Conservation (phyloP, 257 asterid genomes). For the Przewalskia tangutica region DNA sequence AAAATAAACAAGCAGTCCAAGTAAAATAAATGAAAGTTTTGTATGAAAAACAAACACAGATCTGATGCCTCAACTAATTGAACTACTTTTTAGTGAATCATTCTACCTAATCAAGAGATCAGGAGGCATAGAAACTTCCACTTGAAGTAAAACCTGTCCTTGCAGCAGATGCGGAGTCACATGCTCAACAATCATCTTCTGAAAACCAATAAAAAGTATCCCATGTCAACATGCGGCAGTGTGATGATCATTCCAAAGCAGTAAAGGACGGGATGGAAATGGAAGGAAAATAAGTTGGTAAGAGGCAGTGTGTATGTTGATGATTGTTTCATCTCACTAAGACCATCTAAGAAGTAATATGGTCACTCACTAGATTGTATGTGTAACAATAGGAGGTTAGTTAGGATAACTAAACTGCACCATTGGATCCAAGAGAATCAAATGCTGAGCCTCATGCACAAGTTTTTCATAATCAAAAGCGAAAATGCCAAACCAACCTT, state of each 20-base stretch:
- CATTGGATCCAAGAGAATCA: neutral
- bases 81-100: neutral
- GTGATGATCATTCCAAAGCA: neutral
- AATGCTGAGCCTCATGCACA: neutral
- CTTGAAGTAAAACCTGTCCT: conserved; percentile 68
- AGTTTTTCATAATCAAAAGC: too few species aligned
- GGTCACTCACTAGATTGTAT: neutral
- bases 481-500: neutral
- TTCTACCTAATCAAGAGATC: conserved; percentile 53
- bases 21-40: neutral
- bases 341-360: neutral
- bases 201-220: conserved; percentile 15
- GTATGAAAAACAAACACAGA: neutral
- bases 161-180: conserved; percentile 78
- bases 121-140: conserved; percentile 80
- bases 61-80: neutral
- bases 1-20: neutral
- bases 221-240: neutral
- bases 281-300: neutral
- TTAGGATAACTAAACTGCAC: neutral
- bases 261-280: neutral
- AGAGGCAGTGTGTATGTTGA: neutral
- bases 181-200: conserved; percentile 63
- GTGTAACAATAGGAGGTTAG: neutral
- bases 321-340: neutral